Evolutionary conservation across 306 rosid species (phyloP), one percentile per base, ranked within the genome.

Genomic region (Arachis hypogaea): DNA sequence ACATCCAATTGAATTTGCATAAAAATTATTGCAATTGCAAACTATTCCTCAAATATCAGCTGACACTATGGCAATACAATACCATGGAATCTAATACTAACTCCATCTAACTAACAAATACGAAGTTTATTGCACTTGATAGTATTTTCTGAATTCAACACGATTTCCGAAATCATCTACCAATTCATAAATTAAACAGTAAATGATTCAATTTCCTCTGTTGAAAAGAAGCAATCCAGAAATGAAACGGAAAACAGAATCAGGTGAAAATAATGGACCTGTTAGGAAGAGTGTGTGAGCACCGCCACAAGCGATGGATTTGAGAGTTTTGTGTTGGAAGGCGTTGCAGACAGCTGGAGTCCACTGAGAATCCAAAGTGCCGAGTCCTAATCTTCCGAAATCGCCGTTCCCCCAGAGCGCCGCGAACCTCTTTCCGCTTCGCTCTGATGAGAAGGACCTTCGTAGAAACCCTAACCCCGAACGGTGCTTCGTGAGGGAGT

Each of bases 391-490:
- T 75, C 98, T 85, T 2, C 98, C 97, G 58, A 75, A 86, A 77
- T 93, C 98, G 4, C 96, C 98, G 75, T 93, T 93, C 0, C 98
- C 98, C 93, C 96, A 93, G 11, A 93, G 65, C 57, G 90, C 94
- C 0, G 89, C 98, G 76, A 89, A 81, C 60, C 69, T 83, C 86
- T 80, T 85, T 33, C 83, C 87, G 5, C 58, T 52, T 6, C 74
- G 64, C 47, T 75, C 85, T 40, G 58, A 60, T 7, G 89, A 82
- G 59, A 78, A 68, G 62, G 85, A 80, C 63, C 93, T 82, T 43
- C 44, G 59, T 12, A 18, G 12, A 59, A 81, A 45, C 66, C 82
- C 85, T 8, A 68, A 43, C 6, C 68, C 67, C 7, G 58, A 59
- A 56, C 9, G 10, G 16, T 68, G 45, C 45, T 41, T 59, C 41